Evolutionary conservation across 1,284 basidiomycete genomes (phyloP).

Genomic region (Xerocomus nothofagi): DNA sequence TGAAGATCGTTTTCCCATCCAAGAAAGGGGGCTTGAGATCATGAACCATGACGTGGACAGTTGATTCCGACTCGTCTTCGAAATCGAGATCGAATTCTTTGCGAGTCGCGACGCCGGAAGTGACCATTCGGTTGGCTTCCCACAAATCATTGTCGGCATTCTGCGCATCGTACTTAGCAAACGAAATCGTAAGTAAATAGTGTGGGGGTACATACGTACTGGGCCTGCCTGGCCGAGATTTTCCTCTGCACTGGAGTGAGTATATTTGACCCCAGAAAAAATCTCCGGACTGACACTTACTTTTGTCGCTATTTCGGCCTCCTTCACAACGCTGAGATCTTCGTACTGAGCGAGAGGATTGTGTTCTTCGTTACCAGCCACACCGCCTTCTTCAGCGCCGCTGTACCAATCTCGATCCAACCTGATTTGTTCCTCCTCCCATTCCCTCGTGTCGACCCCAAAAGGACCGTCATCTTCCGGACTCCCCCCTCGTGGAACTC

Average conservation of each 20-base stretch:
- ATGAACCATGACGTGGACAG: conserved; percentile 96
- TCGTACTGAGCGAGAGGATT: conserved; percentile 94
- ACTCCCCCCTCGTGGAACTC: conserved; percentile 59
- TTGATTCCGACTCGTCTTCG: conserved; percentile 92
- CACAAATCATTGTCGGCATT: conserved; percentile 98
- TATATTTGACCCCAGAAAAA: neutral
- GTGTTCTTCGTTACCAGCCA: conserved; percentile 87
- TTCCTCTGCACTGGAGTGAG: conserved; percentile 54
- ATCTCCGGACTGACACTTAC: conserved; percentile 53
- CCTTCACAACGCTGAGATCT: conserved; percentile 69
- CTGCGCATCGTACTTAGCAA: conserved; percentile 41
- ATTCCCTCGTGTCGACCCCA: conserved; percentile 74
- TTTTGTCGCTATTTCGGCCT: conserved; percentile 79
- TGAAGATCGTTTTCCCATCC: conserved; percentile 94
- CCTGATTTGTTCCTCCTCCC: conserved; percentile 92
- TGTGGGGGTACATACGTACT: conserved; percentile 70
- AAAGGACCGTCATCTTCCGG: conserved; percentile 61
- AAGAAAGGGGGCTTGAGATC: conserved; percentile 98
- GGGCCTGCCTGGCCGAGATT: conserved; percentile 89
- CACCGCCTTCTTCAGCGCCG: conserved; percentile 81
- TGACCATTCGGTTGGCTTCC: conserved; percentile 97
- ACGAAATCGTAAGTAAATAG: neutral
- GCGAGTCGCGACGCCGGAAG: conserved; percentile 89
- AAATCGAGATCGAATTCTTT: conserved; percentile 87
- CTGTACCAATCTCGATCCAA: conserved; percentile 95